Evolutionary conservation across 1,139 yeast genomes (phyloP).

Genomic region (Hansenula anomala): DNA sequence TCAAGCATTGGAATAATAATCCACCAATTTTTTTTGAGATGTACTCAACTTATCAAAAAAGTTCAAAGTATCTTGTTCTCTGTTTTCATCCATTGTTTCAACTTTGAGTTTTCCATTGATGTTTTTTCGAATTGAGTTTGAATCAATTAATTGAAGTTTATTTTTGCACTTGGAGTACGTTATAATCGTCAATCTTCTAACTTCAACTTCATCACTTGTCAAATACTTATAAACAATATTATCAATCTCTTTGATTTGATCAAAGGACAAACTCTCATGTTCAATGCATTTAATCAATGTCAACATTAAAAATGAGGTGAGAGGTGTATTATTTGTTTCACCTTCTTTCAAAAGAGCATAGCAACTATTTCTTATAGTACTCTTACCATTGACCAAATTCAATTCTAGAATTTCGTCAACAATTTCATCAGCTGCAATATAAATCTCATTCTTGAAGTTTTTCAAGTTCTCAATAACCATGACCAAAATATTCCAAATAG

Average conservation of each 20-base stretch:
- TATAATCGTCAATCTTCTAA: conserved; percentile 37
- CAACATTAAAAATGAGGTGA: conserved; percentile 13
- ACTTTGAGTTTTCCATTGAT: not conserved
- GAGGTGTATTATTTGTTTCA: not conserved
- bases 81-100: conserved; percentile 6
- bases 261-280: conserved; percentile 8
- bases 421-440: conserved; percentile 19
- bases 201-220: conserved; percentile 31
- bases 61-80: conserved; percentile 13
- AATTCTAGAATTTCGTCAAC: conserved; percentile 16
- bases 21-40: conserved; percentile 35
- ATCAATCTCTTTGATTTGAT: conserved; percentile 29
- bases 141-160: conserved; percentile 11
- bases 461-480: conserved; percentile 21
- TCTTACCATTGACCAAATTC: conserved; percentile 3
- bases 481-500: conserved; percentile 16
- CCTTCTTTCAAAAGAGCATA: conserved; percentile 8
- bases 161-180: conserved; percentile 32
- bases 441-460: conserved; percentile 18
- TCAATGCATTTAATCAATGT: conserved; percentile 19
- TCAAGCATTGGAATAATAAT: conserved; percentile 29
- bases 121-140: conserved; percentile 6
- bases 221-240: conserved; percentile 26
- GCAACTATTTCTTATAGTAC: conserved; percentile 14
- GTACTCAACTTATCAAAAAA: conserved; percentile 27